Evolutionary conservation across 805 yeast genomes (phyloP).

Genomic region (Wickerhamomyces bisporus): DNA sequence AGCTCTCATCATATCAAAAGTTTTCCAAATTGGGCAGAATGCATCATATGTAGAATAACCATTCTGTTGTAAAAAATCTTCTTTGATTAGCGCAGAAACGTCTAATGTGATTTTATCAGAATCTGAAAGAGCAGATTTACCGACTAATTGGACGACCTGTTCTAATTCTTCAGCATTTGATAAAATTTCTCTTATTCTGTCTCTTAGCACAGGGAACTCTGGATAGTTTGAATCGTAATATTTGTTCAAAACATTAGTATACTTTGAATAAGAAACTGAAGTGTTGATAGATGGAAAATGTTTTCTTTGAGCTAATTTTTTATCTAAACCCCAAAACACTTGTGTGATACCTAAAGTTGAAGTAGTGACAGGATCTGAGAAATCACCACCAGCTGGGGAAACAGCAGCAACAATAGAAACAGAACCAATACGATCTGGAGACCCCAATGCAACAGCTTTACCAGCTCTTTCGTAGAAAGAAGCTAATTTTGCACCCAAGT

Average conservation of each 20-base stretch:
- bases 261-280: conserved; percentile 92
- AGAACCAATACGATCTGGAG: conserved; percentile 94
- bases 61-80: conserved; percentile 98
- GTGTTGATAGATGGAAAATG: conserved; percentile 99
- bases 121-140: conserved; percentile 96
- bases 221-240: conserved; percentile 85
- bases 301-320: conserved; percentile 98
- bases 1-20: conserved; percentile 95
- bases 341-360: conserved; percentile 99
- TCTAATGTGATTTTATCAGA: conserved; percentile 95
- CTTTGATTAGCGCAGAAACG: conserved; percentile 86
- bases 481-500: conserved; percentile 96
- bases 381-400: conserved; percentile 99
- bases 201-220: conserved; percentile 86
- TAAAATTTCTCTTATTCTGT: conserved; percentile 87
- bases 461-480: conserved; percentile 99
- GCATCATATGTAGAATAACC: conserved; percentile 98
- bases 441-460: conserved; percentile 89
- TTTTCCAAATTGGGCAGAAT: conserved; percentile 99
- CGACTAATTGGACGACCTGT: conserved; percentile 98
- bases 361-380: conserved; percentile 99
- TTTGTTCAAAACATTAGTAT: conserved; percentile 79
- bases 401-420: conserved; percentile 99
- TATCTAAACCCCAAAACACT: conserved; percentile 99
- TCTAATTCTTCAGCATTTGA: conserved; percentile 98